Conservation (phyloP, 345 rosid species). For the Odontarrhena argentea region DNA sequence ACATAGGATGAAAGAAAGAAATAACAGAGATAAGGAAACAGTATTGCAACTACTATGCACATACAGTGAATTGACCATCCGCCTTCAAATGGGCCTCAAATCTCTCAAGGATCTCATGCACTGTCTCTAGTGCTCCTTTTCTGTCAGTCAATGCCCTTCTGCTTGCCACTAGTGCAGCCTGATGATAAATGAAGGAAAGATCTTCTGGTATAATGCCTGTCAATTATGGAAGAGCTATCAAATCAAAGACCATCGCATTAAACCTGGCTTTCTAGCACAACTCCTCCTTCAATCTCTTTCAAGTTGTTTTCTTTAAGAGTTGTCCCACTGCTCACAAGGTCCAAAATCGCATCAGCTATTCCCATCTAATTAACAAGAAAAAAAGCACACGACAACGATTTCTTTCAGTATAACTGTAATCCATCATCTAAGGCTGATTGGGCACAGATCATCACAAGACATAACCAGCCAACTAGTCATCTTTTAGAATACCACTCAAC, state of each 20-base stretch:
- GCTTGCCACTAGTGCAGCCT: constrained; percentile 93
- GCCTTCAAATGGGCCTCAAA: constrained; percentile 95
- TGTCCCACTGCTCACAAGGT: constrained; percentile 97
- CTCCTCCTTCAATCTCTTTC: constrained; percentile 94
- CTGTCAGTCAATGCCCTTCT: constrained; percentile 69
- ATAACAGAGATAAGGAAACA: constrained; percentile 5
- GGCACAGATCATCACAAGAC: constrained; percentile 14
- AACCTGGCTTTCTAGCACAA: constrained; percentile 92
- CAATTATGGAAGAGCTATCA: constrained; percentile 12
- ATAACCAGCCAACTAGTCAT: constrained; percentile 5
- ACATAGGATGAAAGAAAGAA: constrained; percentile 9
- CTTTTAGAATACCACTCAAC: background rate
- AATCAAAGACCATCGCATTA: constrained; percentile 27
- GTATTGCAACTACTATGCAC: constrained; percentile 17
- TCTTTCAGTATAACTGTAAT: background rate
- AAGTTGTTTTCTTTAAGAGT: constrained; percentile 88
- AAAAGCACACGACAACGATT: background rate
- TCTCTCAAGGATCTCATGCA: constrained; percentile 90
- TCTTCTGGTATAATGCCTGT: background rate
- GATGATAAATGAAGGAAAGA: constrained; percentile 11
- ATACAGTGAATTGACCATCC: constrained; percentile 69
- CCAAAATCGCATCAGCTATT: constrained; percentile 95
- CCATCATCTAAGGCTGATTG: constrained; percentile 5
- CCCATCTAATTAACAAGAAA: constrained; percentile 72
- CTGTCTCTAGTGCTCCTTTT: constrained; percentile 59